phyloP scores from a whole-genome alignment of 2,329 filamentous ascomycete genomes.

The Penicillium olsonii region DNA sequence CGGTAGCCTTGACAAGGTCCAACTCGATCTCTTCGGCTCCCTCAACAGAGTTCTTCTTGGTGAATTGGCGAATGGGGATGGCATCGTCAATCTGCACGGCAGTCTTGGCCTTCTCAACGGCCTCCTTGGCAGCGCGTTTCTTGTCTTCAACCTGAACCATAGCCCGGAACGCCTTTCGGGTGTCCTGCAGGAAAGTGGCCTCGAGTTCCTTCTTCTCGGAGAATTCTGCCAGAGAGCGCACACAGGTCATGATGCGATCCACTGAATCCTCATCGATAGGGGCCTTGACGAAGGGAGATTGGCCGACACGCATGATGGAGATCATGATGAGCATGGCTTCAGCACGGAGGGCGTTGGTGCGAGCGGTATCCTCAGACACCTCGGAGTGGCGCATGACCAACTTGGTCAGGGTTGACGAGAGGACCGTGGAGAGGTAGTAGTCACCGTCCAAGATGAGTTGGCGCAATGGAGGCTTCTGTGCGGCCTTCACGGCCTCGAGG shows the following conservation, averaged over 20 bases:
- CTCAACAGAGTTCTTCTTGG: slow-evolving; percentile 84
- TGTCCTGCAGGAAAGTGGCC: slow-evolving; percentile 90
- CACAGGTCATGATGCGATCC: slow-evolving; percentile 98
- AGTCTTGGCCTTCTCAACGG: slow-evolving; percentile 86
- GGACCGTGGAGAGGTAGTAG: slow-evolving; percentile 90
- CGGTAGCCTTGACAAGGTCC: slow-evolving; percentile 91
- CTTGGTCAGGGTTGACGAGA: slow-evolving; percentile 96
- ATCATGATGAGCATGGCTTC: slow-evolving; percentile 99
- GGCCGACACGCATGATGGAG: slow-evolving; percentile 93
- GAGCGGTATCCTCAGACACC: slow-evolving; percentile 79
- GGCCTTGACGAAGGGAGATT: slow-evolving; percentile 98
- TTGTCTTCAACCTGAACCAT: slow-evolving; percentile 98
- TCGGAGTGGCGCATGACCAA: slow-evolving; percentile 96
- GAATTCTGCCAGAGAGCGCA: slow-evolving; percentile 89
- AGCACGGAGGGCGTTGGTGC: slow-evolving; percentile 90
- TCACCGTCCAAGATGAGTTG: slow-evolving; percentile 96
- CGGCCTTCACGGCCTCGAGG: slow-evolving; percentile 93
- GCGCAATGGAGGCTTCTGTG: slow-evolving; percentile 90
- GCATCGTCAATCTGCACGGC: slow-evolving; percentile 96
- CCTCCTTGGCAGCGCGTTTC: slow-evolving; percentile 94
- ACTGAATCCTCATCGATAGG: slow-evolving; percentile 97
- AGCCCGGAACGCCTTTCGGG: slow-evolving; percentile 88
- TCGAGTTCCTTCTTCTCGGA: slow-evolving; percentile 86
- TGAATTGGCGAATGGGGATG: slow-evolving; percentile 86
- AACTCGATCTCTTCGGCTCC: slow-evolving; percentile 82